phyloP scores from a whole-genome alignment of 495 filamentous ascomycete species.

The Annulohypoxylon bovei region DNA sequence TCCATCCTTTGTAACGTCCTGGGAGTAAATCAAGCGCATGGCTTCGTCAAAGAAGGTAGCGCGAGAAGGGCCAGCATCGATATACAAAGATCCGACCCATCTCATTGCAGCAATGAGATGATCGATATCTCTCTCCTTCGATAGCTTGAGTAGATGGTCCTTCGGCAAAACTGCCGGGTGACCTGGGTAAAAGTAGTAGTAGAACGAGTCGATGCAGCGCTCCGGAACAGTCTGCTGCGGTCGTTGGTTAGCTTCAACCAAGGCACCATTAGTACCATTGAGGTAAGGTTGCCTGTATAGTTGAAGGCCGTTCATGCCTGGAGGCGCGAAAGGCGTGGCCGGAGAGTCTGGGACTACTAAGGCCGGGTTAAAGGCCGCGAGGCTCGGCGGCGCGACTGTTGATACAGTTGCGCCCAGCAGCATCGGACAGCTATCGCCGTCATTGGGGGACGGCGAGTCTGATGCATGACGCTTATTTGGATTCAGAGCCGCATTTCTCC shows the following conservation, averaged over 20 bases:
- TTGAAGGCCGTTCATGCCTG: constrained; percentile 46
- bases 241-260: constrained; percentile 43
- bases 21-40: constrained; percentile 61
- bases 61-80: constrained; percentile 59
- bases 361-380: constrained; percentile 51
- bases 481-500: constrained; percentile 55
- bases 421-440: constrained; percentile 57
- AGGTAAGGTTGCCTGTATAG: constrained; percentile 53
- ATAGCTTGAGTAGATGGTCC: constrained; percentile 54
- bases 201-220: constrained; percentile 66
- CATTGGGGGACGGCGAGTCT: constrained; percentile 53
- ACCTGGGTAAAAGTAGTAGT: constrained; percentile 71
- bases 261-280: constrained; percentile 45
- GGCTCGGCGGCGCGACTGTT: constrained; percentile 36
- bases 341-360: constrained; percentile 54
- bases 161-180: constrained; percentile 73
- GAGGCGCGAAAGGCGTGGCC: constrained; percentile 48
- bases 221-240: constrained; percentile 53
- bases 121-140: constrained; percentile 55
- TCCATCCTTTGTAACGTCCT: constrained; percentile 64
- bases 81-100: constrained; percentile 72
- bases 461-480: constrained; percentile 62
- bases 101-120: constrained; percentile 70
- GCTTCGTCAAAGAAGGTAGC: constrained; percentile 68
- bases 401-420: constrained; percentile 50